Base-by-base conservation (phyloP, 1,284 basidiomycete species). In the Ceratobasidium sp. region DNA sequence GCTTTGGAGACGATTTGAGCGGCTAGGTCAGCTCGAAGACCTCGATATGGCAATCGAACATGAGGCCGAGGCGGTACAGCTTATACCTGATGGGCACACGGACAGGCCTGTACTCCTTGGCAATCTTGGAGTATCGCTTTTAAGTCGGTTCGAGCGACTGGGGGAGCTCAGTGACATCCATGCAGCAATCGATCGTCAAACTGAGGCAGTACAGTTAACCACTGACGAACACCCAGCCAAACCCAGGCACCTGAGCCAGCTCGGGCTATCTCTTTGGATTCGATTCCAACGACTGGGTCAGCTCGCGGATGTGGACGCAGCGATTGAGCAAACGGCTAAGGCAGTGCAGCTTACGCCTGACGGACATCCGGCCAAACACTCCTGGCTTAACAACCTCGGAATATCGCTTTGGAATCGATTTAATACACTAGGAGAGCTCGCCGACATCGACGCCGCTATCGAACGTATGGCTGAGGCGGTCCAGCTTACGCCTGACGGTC, bases 101-200 rank as follows among this genome's bases (percentile, higher is more conserved):
- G 37, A 60, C 8, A 42, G 28, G 15, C 23, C 23, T 2, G 2
- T 1, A n/a, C 45, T 35, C 17, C 20, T 71, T 5, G 31, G 39
- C 26, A 71, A 58, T 20, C 54, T 71, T 5, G 53, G 37, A n/a
- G 28, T 20, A 45, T 17, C 54, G 20, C 35, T 42, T 45, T 5
- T 20, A 8, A 17, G 33, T n/a, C 33, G 67, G 37, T 71, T 58
- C 31, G 6, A 37, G 2, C 37, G n/a, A 23, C 54, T 39, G 2
- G 42, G 37, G 1, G 54, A 64, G n/a, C 11, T 58, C 1, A 31
- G 39, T n/a, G 75, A 78, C 67, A 17, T 76, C n/a, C 54, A 73
- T 11, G 20, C 45, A n/a, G 77, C 77, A 0, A 76, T 76, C 45
- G 39, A 23, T 17, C 37, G 47, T 17, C 49, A 64, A n/a, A 3